phyloP scores from a whole-genome alignment of 441 rosid species.

The Erodium texanum region DNA sequence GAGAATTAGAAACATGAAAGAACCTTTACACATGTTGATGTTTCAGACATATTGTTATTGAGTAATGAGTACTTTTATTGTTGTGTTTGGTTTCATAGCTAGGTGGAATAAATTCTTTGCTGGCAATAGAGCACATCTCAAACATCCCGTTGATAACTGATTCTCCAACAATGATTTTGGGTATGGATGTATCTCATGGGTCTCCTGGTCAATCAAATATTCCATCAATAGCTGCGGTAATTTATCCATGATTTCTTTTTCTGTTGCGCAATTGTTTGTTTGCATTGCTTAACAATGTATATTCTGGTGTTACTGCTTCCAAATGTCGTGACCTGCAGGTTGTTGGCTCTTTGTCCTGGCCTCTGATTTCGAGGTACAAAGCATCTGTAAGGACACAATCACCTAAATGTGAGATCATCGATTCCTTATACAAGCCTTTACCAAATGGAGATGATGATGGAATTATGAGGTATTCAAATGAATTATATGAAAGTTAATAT shows the following conservation, averaged over 20 bases:
- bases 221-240: conserved; percentile 88
- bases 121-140: conserved; percentile 50
- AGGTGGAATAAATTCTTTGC: conserved; percentile 86
- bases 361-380: conserved; percentile 78
- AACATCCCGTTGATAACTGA: conserved; percentile 46
- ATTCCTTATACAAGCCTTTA: conserved; percentile 66
- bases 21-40: conserved; percentile 1
- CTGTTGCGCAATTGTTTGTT: background rate
- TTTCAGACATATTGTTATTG: conserved; percentile 10
- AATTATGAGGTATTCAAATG: conserved; percentile 52
- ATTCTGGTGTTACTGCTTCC: conserved; percentile 8
- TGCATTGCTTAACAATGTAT: background rate
- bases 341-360: conserved; percentile 86
- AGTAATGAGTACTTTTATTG: background rate
- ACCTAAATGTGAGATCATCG: conserved; percentile 78
- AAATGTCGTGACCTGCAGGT: conserved; percentile 39
- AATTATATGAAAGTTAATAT: background rate
- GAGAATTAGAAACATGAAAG: conserved; percentile 16
- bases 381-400: conserved; percentile 90
- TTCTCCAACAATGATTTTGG: conserved; percentile 81
- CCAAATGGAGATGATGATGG: conserved; percentile 60
- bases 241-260: conserved; percentile 9
- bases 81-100: conserved; percentile 39
- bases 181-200: conserved; percentile 98
- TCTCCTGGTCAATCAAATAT: conserved; percentile 67